Evolutionary conservation across 169 alveolate species (phyloP), one percentile per base, ranked within the genome.

Genomic region (Plasmodium cynomolgi): DNA sequence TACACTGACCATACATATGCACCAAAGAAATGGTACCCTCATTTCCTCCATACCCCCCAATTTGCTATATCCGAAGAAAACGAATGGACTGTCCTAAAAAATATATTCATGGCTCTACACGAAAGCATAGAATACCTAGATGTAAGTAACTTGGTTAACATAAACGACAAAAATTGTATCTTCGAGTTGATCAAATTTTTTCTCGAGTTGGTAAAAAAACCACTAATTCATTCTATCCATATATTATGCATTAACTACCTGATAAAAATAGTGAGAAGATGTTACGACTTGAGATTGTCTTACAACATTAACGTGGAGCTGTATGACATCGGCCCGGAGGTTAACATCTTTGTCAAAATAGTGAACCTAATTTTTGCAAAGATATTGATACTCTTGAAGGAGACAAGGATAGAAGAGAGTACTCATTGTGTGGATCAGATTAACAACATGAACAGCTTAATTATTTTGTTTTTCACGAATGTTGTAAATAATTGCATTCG

Each of bases 131-230:
- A 88, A 50, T 88, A 88, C 33, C 31, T 88, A 23, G 90, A 88
- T 50, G 74, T 88, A 80, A 88, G 91, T 26, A 88, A 88, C 41
- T 74, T 88, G 73, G 77, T 80, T 9, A 74, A 88, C 75, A 88
- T 88, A 58, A 88, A 88, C 81, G 88, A 81, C 39, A 88, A 88
- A 29, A 88, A 88, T 44, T 88, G 94, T 34, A 88, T 88, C n/a
- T 88, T 88, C 72, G 94, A 88, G 33, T 68, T 88, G 23, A 88
- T 88, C 34, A 88, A 88, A 88, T 88, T 88, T 88, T 88, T 79
- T 80, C 62, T 88, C 13, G 91, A 88, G 3, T 77, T 88, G 54
- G 33, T 88, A 39, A 88, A 80, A 23, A 79, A 26, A 50, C 94
- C 94, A 39, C 54, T 88, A 80, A 79, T 80, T n/a, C 83, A 80